phyloP scores from a whole-genome alignment of 1,284 basidiomycete genomes.

The Sutorius eximius region DNA sequence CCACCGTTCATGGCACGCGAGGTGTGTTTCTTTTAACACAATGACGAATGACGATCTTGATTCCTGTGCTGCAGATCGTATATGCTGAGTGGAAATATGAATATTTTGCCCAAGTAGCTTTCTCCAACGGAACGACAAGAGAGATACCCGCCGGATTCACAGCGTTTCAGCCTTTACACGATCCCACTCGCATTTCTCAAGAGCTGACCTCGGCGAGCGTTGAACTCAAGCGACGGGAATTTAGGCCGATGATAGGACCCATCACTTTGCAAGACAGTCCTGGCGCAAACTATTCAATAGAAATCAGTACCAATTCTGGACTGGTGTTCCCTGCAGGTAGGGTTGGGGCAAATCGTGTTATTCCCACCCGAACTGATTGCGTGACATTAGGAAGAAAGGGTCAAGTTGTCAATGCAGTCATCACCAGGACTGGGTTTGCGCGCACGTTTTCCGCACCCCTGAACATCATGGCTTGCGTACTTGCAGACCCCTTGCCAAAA shows the following conservation, averaged over 20 bases:
- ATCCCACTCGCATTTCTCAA: neutral
- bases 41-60: neutral
- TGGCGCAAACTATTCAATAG: neutral
- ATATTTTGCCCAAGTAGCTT: slow-evolving; percentile 17
- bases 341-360: neutral
- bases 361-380: neutral
- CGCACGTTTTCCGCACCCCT: slow-evolving; percentile 9
- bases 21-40: neutral
- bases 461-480: neutral
- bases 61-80: neutral
- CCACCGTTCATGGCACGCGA: neutral
- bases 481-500: neutral
- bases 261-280: neutral
- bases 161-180: slow-evolving; percentile 11
- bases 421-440: slow-evolving; percentile 7
- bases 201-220: neutral
- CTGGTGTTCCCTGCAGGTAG: slow-evolving; percentile 7
- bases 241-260: fast-evolving
- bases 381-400: neutral
- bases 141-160: slow-evolving; percentile 17
- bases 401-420: neutral
- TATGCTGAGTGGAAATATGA: slow-evolving; percentile 18
- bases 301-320: neutral
- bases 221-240: neutral
- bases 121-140: slow-evolving; percentile 15